Evolutionary conservation across 129 eudicot genomes (phyloP), one percentile per base, ranked within the genome.

Genomic region (Glebionis coronaria): DNA sequence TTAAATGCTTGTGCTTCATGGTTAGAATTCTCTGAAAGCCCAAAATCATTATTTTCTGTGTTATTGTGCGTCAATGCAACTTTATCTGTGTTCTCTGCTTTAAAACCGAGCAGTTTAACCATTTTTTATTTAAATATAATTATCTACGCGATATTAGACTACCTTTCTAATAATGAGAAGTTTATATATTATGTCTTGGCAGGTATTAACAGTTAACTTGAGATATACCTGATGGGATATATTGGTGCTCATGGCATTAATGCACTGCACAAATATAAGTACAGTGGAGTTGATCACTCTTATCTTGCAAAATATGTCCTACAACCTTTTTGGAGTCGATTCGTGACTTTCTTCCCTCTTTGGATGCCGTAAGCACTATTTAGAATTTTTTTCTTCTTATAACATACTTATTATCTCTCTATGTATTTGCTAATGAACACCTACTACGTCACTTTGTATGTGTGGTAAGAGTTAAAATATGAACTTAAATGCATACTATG

Each of bases 241-340:
- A 82, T 93, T 51, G 99, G 99, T 65, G 81, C 81, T 56, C 93
- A 89, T 79, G 99, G 99, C 29, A 85, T 89, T 51, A 79, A 78
- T 67, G 81, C 99, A 16, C 71, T 94, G 62, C 97, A 82, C 63
- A 85, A 69, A 63, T 81, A 94, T 87, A 94, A 94, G 74, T 94
- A 94, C 66, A 94, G 99, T 67, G 99, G 99, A 35, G 97, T 89
- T 44, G 99, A 94, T 80, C 88, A 94, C 84, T 94, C 99, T 4
- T 78, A 72, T 50, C 44, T 94, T 21, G 83, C 99, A 46, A 94
- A 94, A 72, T 94, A 94, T 76, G 80, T 94, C 14, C 52, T 94
- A 56, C 97, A 90, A 71, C 97, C 99, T 20, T 94, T 94, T 66
- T 94, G 99, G 99, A 71, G 64, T 69, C 85, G 84, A n/a, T 84